Conservation (phyloP, 225 moss, liverwort and hornwort genomes). For the Rhytidiadelphus loreus region DNA sequence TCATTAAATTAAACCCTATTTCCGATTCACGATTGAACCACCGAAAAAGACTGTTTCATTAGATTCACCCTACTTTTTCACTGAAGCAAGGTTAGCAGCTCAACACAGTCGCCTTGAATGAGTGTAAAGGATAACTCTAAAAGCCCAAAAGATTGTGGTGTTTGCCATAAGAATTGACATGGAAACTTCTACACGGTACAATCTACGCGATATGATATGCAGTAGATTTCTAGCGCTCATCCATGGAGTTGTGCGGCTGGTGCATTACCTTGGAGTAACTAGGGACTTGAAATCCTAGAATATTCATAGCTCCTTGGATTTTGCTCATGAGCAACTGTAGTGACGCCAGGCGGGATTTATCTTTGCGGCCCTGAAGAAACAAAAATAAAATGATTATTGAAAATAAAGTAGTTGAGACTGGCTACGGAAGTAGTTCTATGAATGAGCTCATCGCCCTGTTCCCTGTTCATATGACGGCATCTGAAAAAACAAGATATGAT, state of each 20-base stretch:
- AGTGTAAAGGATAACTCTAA: not conserved
- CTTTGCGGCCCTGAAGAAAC: slow-evolving; percentile 75
- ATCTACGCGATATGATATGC: not conserved
- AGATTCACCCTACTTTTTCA: not conserved
- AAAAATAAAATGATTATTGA: not conserved
- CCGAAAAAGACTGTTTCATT: too few species aligned
- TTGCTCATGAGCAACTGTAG: slow-evolving; percentile 44
- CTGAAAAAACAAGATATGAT: not conserved
- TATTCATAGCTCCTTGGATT: slow-evolving; percentile 36
- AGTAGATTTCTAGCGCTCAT: not conserved
- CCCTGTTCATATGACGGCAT: not conserved
- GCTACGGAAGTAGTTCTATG: not conserved
- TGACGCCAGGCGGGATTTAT: slow-evolving; percentile 71
- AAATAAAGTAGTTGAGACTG: not conserved
- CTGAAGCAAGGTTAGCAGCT: not conserved
- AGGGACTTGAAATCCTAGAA: slow-evolving; percentile 65
- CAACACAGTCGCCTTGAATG: not conserved
- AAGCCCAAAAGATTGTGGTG: not conserved
- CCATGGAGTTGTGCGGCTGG: not conserved
- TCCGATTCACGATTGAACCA: not conserved
- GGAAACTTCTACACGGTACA: not conserved
- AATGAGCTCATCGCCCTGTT: not conserved
- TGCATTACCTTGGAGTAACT: slow-evolving; percentile 50
- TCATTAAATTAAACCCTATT: not conserved
- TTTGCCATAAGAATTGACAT: not conserved